phyloP scores from a whole-genome alignment of 805 yeast genomes.

The Metschnikowia shivogae region DNA sequence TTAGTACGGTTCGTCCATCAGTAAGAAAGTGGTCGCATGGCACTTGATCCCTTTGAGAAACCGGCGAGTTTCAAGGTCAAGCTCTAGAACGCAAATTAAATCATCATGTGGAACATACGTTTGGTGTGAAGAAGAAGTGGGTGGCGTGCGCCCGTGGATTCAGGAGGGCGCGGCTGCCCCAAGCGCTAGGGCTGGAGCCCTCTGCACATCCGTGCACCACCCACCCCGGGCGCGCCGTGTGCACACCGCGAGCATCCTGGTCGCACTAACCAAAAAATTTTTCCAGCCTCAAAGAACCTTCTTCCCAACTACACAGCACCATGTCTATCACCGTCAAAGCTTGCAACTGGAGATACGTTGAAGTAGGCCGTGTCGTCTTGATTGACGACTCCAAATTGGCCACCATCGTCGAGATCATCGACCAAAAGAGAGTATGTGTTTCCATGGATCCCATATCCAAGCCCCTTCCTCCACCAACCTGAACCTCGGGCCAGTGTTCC shows the following conservation, averaged over 20 bases:
- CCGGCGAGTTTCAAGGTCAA: constrained; percentile 42
- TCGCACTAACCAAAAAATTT: constrained; percentile 17
- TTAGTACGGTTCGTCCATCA: constrained; percentile 16
- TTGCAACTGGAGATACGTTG: constrained; percentile 98
- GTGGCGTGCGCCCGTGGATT: no score
- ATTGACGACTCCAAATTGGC: constrained; percentile 86
- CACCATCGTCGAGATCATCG: constrained; percentile 96
- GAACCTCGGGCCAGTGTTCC: no score
- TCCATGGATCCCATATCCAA: background rate
- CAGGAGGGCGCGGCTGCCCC: no score
- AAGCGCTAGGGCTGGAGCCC: constrained; percentile 18
- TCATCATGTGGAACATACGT: constrained; percentile 28
- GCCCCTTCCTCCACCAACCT: no score
- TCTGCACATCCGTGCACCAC: constrained; percentile 10
- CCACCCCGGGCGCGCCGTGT: constrained; percentile 1
- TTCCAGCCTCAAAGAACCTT: constrained; percentile 10
- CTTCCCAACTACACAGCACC: constrained; percentile 15
- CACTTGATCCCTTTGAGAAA: constrained; percentile 31
- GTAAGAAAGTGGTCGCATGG: constrained; percentile 39
- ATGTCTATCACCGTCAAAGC: constrained; percentile 72
- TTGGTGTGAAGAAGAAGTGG: background rate
- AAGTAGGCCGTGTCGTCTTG: constrained; percentile 98
- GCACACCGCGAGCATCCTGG: constrained; percentile 11
- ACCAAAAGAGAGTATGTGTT: constrained; percentile 92
- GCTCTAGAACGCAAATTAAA: constrained; percentile 49